Base-by-base conservation (phyloP, 2,329 filamentous ascomycete genomes). In the Myrmaecium sp. region DNA sequence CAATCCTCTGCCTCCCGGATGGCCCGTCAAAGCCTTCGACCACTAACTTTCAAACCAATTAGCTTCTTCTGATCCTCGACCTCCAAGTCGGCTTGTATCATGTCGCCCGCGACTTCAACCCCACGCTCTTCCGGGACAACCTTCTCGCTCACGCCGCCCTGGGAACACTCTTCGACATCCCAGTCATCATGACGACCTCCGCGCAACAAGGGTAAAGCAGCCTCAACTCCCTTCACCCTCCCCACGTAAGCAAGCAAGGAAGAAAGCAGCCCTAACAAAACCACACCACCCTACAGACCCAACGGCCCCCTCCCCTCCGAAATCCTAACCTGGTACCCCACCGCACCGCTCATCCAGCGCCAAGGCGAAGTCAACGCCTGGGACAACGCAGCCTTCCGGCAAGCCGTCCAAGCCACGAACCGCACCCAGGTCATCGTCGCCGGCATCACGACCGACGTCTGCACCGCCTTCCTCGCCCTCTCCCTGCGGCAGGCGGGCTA, bases 311-410 rank as follows among this genome's bases (percentile, higher is more conserved):
- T 82, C 1, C 70, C 74, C 6, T 68, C 73, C 39, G 76, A 80
- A 40, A 75, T 83, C 34, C 45, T 66, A 4, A 60, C 70, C 8
- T 64, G 73, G 65, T 72, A 78, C 42, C 76, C 76, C 14, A 52
- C 66, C 23, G 67, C 71, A 0, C 66, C 76, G 0, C 54, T 80
- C 7, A 66, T 83, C 42, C 58, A 63, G 38, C 69, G 77, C 18
- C 62, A 74, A 33, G 76, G 77, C 20, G 72, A 83, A 43, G 74
- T 83, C 40, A 66, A 81, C 42, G 76, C 77, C 3, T 81, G 74
- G 77, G 78, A 83, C 43, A 81, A 79, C 38, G 37, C 60, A 3
- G 66, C 76, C 0, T 81, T 83, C 55, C 63, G 64, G 18, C 57
- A 57, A 2, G 75, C 77, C 2, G 60, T 83, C 33, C 52, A 61